Evolutionary conservation across 805 yeast genomes (phyloP).

Genomic region (Candida maesae): DNA sequence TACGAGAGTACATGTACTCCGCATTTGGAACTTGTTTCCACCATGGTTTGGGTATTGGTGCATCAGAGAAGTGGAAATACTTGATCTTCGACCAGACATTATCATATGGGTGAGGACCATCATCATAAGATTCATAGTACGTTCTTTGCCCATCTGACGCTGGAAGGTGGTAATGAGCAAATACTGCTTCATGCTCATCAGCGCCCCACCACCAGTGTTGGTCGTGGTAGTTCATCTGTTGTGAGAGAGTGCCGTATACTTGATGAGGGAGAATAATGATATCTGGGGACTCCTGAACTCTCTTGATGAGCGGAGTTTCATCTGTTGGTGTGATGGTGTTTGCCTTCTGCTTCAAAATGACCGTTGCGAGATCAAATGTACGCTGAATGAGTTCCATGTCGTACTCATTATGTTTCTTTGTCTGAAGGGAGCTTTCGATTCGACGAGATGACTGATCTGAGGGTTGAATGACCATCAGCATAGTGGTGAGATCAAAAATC

Average conservation of each 20-base stretch:
- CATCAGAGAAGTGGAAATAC: constrained; percentile 61
- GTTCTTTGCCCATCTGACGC: constrained; percentile 17
- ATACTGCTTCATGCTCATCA: constrained; percentile 40
- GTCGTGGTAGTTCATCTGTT: constrained; percentile 38
- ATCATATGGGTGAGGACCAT: constrained; percentile 17
- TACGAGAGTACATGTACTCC: constrained; percentile 16
- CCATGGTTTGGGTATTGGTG: constrained; percentile 71
- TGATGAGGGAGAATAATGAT: constrained; percentile 46
- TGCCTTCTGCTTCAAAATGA: constrained; percentile 15
- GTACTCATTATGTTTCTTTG: constrained; percentile 36
- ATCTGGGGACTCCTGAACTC: constrained; percentile 20
- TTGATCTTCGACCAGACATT: constrained; percentile 31
- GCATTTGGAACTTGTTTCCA: constrained; percentile 11
- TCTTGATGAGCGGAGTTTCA: not conserved
- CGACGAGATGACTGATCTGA: constrained; percentile 24
- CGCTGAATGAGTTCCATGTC: constrained; percentile 52
- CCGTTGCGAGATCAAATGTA: constrained; percentile 26
- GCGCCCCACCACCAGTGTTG: constrained; percentile 39
- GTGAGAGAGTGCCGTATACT: constrained; percentile 47
- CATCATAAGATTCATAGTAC: constrained; percentile 16
- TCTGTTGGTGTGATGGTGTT: constrained; percentile 1
- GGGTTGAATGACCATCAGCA: constrained; percentile 61
- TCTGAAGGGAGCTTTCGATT: constrained; percentile 21
- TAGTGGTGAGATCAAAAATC: constrained; percentile 34
- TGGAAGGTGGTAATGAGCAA: constrained; percentile 23